Evolutionary conservation across 2,329 filamentous ascomycete genomes (phyloP), one percentile per base, ranked within the genome.

Genomic region (Pseudocercospora pini-densiflorae): DNA sequence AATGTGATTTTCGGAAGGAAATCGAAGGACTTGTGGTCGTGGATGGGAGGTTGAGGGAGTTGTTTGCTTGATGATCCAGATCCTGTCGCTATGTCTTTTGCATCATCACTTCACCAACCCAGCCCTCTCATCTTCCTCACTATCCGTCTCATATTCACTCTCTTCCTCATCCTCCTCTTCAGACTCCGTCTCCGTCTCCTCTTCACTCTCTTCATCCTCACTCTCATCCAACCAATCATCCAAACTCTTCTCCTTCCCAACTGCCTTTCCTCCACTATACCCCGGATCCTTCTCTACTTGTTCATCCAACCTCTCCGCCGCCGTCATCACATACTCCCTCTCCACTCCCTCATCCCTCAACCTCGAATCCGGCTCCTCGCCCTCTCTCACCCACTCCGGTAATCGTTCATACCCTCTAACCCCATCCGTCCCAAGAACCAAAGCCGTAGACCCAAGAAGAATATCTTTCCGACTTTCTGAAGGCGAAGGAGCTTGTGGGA

Each of bases 401-500:
- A 99, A 79, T 19, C 87, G 78, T 71, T 92, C 88, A 73, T 97
- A 97, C 3, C 94, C 94, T 55, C 85, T 85, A 31, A 64, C 47
- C 14, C 65, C 61, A 6, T 92, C 91, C 1, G 89, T 89, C 1
- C 92, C 93, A 10, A 98, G 83, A 0, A 97, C 91, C 0, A 98
- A 86, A 16, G 93, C 94, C 1, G 94, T 88, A 2, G 92, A 95
- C 10, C 95, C 95, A 0, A 99, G 84, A 0, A 90, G 84, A 14
- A 71, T 45, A 0, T 88, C 90, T 70, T 90, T 92, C 36, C 94
- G 87, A 2, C 87, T 89, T 76, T 97, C 94, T 0, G 92, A 97
- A 0, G 95, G 95, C 66, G 92, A 97, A 0, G 93, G 93, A 0
- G 92, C 91, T 67, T 97, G 92, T 0, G 95, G 95, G 0, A 95